Evolutionary conservation across 805 yeast species (phyloP).

Genomic region (Yamadazyma laniorum): DNA sequence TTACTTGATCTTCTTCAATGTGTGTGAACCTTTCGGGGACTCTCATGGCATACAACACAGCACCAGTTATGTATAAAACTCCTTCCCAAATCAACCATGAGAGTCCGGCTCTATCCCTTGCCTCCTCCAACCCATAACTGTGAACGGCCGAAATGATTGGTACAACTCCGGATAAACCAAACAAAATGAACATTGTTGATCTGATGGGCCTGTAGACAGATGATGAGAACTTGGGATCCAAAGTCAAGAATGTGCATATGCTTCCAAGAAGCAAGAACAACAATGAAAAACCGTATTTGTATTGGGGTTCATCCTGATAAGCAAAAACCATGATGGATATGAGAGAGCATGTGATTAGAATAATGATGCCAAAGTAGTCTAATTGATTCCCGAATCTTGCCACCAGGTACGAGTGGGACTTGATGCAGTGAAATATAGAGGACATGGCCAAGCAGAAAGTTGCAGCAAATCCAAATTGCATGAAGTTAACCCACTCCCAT

Average conservation of each 20-base stretch:
- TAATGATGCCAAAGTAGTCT: slow-evolving; percentile 74
- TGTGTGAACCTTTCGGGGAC: slow-evolving; percentile 66
- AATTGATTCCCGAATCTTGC: slow-evolving; percentile 61
- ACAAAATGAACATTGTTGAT: slow-evolving; percentile 73
- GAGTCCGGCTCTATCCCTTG: slow-evolving; percentile 52
- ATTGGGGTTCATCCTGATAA: slow-evolving; percentile 42
- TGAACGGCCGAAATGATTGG: slow-evolving; percentile 60
- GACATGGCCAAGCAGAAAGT: slow-evolving; percentile 60
- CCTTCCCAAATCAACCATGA: slow-evolving; percentile 71
- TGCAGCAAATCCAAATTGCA: slow-evolving; percentile 57
- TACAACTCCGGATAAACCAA: slow-evolving; percentile 74
- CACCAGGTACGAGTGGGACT: slow-evolving; percentile 60
- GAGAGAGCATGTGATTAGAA: slow-evolving; percentile 64
- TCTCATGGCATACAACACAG: slow-evolving; percentile 71
- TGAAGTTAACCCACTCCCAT: slow-evolving; percentile 50
- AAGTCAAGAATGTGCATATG: slow-evolving; percentile 60
- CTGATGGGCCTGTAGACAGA: slow-evolving; percentile 73
- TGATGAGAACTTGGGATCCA: slow-evolving; percentile 64
- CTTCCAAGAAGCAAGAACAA: slow-evolving; percentile 56
- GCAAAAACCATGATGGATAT: slow-evolving; percentile 41
- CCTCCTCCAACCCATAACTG: slow-evolving; percentile 48
- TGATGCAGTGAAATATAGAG: slow-evolving; percentile 64
- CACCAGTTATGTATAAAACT: slow-evolving; percentile 72
- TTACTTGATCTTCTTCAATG: slow-evolving; percentile 19
- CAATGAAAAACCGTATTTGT: slow-evolving; percentile 38